Evolutionary conservation across 768 basidiomycete species (phyloP).

Genomic region (Thelephora aurantiotincta): DNA sequence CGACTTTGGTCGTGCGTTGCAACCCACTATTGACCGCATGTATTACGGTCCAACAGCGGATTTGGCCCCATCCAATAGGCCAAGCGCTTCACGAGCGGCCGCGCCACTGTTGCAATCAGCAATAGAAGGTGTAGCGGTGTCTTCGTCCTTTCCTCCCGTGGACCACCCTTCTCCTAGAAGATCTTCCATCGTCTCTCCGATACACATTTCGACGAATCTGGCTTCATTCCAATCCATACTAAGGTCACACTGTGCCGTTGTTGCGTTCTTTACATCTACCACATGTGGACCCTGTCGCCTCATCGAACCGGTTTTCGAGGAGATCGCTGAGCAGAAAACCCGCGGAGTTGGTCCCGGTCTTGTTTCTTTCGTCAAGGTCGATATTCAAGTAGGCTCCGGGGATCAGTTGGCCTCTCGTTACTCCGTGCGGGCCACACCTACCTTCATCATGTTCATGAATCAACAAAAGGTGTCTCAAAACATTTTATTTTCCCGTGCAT

Average conservation of each 20-base stretch:
- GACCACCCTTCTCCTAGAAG: conserved; percentile 23
- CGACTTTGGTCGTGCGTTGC: conserved; percentile 73
- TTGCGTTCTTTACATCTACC: conserved; percentile 71
- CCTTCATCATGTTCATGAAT: conserved; percentile 78
- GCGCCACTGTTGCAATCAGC: conserved; percentile 43
- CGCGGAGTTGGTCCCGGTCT: conserved; percentile 18
- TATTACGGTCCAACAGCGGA: conserved; percentile 45
- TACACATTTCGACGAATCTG: conserved; percentile 63
- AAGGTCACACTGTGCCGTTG: conserved; percentile 49
- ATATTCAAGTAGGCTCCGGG: conserved; percentile 59
- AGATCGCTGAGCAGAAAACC: conserved; percentile 51
- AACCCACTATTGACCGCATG: conserved; percentile 88
- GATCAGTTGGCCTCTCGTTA: conserved; percentile 43
- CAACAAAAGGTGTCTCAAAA: conserved; percentile 43
- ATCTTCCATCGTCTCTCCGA: conserved; percentile 39
- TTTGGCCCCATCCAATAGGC: conserved; percentile 20
- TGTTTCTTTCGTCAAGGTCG: conserved; percentile 75
- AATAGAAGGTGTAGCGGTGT: conserved; percentile 31
- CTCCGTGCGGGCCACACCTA: conserved; percentile 68
- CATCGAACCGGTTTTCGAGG: conserved; percentile 76
- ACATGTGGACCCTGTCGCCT: conserved; percentile 69
- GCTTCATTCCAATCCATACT: conserved; percentile 60
- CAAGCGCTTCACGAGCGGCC: conserved; percentile 25
- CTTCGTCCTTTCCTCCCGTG: conserved; percentile 9
- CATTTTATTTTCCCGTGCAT: neutral